These are phyloP conservation scores for Teunomyces tritomae DNA, from an alignment of 805 yeast species.

Conservation along the genomic window DNA sequence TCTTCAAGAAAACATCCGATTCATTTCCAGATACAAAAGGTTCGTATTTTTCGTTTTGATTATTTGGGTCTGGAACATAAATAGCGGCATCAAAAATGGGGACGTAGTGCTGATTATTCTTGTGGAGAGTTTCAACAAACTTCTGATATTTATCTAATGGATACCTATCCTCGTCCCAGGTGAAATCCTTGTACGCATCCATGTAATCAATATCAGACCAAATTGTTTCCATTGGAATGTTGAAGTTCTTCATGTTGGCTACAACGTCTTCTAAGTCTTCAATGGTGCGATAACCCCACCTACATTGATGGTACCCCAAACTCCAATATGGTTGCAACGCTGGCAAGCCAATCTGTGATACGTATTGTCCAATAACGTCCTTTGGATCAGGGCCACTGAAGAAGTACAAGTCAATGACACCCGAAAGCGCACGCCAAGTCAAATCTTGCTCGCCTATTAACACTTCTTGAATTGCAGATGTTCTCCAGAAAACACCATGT, in stretches of 20 bases:
- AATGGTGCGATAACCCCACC: conserved; percentile 23
- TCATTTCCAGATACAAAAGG: conserved; percentile 16
- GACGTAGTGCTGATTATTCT: conserved; percentile 20
- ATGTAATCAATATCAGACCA: conserved; percentile 26
- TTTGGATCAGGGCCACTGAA: conserved; percentile 22
- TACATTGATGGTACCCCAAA: conserved; percentile 24
- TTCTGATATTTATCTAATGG: conserved; percentile 15
- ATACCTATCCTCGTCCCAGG: conserved; percentile 20
- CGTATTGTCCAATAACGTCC: conserved; percentile 22
- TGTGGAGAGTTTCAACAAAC: conserved; percentile 17
- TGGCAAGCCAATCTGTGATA: conserved; percentile 20
- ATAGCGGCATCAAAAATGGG: conserved; percentile 28
- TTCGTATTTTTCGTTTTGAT: conserved; percentile 10
- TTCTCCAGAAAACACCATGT: conserved; percentile 31
- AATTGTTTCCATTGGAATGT: conserved; percentile 22
- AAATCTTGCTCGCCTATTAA: conserved; percentile 21
- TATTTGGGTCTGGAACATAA: conserved; percentile 21
- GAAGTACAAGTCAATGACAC: conserved; percentile 26
- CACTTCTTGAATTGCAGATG: conserved; percentile 27
- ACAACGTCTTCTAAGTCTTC: conserved; percentile 17
- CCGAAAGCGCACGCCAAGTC: conserved; percentile 28
- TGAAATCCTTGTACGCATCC: conserved; percentile 24
- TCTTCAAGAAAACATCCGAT: conserved; percentile 19
- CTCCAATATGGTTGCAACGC: conserved; percentile 26
- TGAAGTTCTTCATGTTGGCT: conserved; percentile 14